Evolutionary conservation across 1,284 basidiomycete species (phyloP), one percentile per base, ranked within the genome.

Genomic region (Tilletia setariae): DNA sequence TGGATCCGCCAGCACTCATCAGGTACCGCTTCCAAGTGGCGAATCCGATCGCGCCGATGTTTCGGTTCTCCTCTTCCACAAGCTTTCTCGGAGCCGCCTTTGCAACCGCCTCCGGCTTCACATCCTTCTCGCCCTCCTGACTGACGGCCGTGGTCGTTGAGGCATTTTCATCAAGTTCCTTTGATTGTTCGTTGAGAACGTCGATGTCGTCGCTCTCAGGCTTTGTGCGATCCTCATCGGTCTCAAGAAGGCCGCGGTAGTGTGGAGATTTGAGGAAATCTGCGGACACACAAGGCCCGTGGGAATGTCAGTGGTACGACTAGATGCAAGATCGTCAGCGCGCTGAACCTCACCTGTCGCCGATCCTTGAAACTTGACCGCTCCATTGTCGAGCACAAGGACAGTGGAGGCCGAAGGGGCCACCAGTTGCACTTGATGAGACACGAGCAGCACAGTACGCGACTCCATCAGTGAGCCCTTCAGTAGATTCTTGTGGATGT

Each of bases 361-460:
- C 46, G 16, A 28, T 13, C 51, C 51, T 53, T 53, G n/a, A 23
- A 2, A 53, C 51, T 53, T 21, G 23, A 53, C n/a, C 51, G 11
- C 23, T 13, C 51, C 51, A 28, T 53, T 28, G 23, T 53, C 51
- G 11, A 53, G 51, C 23, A 53, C 21, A 2, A 53, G 21, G 6
- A 53, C 51, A 3, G 9, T 21, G 13, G n/a, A 13, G 21, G 51
- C 51, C 3, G n/a, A 23, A 40, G 62, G 62, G 7, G 44, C 40
- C 2, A 63, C 32, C 3, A 63, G 62, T 42, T 43, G 62, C n/a
- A 63, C 23, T 23, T 63, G 62, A 80, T 95, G 93, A 0, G 92
- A 93, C 43, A 94, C 91, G 3, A 95, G 86, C 67, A 94, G 87
- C 59, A 91, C 88, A 0, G 90, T 91, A 19, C 90, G 86, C 66